Evolutionary conservation across 179 eudicot species (phyloP).

Genomic region (Nepenthes alata): DNA sequence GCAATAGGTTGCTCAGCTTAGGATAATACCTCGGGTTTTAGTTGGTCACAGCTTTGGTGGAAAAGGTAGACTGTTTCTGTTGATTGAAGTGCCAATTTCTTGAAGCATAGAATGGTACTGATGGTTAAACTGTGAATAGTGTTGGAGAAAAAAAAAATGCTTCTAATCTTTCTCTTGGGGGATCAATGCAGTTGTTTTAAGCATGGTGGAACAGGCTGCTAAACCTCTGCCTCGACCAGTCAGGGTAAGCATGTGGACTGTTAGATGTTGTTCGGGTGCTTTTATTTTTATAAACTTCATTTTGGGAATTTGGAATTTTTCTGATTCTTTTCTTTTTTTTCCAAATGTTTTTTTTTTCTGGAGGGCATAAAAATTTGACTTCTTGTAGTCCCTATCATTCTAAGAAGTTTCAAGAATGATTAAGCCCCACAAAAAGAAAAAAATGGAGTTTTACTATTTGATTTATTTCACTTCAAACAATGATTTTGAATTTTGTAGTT

Average conservation of each 20-base stretch:
- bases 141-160: conserved; percentile 5
- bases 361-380: too few relatives aligned
- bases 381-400: too few relatives aligned
- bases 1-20: conserved; percentile 57
- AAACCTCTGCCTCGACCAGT: conserved; percentile 93
- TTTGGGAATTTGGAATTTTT: too few relatives aligned
- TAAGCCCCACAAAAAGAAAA: too few relatives aligned
- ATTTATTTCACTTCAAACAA: too few relatives aligned
- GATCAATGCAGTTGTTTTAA: conserved; percentile 65
- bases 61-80: conserved; percentile 45
- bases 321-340: too few relatives aligned
- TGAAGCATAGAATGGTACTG: background rate
- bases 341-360: too few relatives aligned
- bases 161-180: conserved; percentile 6
- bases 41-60: conserved; percentile 98
- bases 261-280: background rate
- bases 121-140: background rate
- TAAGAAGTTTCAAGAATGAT: too few relatives aligned
- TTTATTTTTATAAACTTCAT: too few relatives aligned
- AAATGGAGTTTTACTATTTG: too few relatives aligned
- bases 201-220: conserved; percentile 94
- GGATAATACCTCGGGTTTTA: conserved; percentile 66
- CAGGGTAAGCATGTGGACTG: conserved; percentile 41
- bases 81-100: background rate
- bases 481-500: too few relatives aligned